A percentile compares a stretch with the other conserved stretches of the same genome.
Evolutionary conservation across 768 basidiomycete species (phyloP).

Genomic region (Suillus cothurnatus): DNA sequence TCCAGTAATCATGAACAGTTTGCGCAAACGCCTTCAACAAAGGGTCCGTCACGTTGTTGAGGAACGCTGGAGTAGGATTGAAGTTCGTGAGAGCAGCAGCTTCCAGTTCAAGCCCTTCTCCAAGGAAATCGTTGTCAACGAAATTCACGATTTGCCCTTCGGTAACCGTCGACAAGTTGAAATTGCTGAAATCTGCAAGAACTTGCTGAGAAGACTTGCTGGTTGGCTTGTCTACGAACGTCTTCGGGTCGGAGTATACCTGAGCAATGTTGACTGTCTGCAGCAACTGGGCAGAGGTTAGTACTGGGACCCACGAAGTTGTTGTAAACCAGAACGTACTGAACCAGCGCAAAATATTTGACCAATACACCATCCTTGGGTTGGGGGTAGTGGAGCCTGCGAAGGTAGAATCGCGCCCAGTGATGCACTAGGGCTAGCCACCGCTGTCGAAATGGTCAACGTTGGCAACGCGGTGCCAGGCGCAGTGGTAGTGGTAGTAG

Average conservation of each 20-base stretch:
- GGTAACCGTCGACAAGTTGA: conserved; percentile 46
- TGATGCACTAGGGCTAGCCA: conserved; percentile 64
- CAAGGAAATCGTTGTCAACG: conserved; percentile 72
- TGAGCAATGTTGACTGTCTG: conserved; percentile 85
- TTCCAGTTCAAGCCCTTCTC: conserved; percentile 85
- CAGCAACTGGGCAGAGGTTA: conserved; percentile 53
- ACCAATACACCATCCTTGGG: conserved; percentile 75
- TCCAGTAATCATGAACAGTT: conserved; percentile 88
- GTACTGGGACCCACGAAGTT: background rate
- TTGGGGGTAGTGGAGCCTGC: conserved; percentile 63
- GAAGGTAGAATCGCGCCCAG: conserved; percentile 59
- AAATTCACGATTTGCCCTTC: conserved; percentile 69
- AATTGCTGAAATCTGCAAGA: conserved; percentile 61
- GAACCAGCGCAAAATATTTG: conserved; percentile 81
- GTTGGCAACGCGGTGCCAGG: conserved; percentile 29
- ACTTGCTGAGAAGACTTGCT: conserved; percentile 64
- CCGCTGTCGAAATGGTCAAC: conserved; percentile 57
- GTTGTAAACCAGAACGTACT: conserved; percentile 41
- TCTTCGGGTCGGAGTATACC: conserved; percentile 81
- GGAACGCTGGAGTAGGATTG: conserved; percentile 61
- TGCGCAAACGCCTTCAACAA: conserved; percentile 71
- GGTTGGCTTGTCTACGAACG: conserved; percentile 90
- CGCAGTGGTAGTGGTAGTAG: conserved; percentile 12
- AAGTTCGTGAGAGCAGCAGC: conserved; percentile 64
- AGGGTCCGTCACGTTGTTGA: conserved; percentile 70